Evolutionary conservation across 2,329 filamentous ascomycete species (phyloP), one percentile per base, ranked within the genome.

Genomic region (Sporothrix curviconia): DNA sequence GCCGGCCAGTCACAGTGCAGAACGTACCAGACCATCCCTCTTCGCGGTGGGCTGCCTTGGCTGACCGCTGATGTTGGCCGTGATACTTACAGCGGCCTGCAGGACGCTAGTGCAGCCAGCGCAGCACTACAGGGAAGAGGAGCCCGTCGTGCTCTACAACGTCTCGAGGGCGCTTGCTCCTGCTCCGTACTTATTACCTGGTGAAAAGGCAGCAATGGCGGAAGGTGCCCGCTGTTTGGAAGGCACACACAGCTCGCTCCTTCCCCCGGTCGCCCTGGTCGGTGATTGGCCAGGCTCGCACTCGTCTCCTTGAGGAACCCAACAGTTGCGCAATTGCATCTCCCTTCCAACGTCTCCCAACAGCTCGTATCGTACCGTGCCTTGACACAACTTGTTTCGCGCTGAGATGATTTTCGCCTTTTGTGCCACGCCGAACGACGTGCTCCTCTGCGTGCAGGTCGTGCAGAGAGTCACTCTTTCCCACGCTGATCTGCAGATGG

Each of bases 41-140:
- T n/a, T 22, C 37, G 49, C 36, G 49, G 49, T 39, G 49, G 49
- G 49, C 19, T 28, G 24, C 49, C 36, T 40, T 52, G 36, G 39
- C 51, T 32, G 39, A 43, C 40, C 30, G 51, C 51, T 5, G 11
- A n/a, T 44, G 24, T 6, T 17, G 12, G 40, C 30, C 44, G 56
- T 54, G 50, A 40, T 44, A 37, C 47, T 54, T 36, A 12, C 22
- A 34, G 12, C 47, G 30, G 44, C 46, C 37, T 58, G 57, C 57
- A 58, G 43, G 43, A 39, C 57, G 47, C 57, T 58, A 58, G 44
- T 37, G 57, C 57, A 44, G 44, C 28, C 57, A 34, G 36, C 53
- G 40, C 52, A 55, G 52, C 52, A 55, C 37, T 42, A 37, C 50
- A 42, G 50, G 28, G 15, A 34, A 40, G 42, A 47, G 37, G 24